A percentile compares a stretch with the other conserved stretches of the same genome.
Conservation (phyloP, 2,329 filamentous ascomycete genomes). For the Paracorniculantispora psalliotae region DNA sequence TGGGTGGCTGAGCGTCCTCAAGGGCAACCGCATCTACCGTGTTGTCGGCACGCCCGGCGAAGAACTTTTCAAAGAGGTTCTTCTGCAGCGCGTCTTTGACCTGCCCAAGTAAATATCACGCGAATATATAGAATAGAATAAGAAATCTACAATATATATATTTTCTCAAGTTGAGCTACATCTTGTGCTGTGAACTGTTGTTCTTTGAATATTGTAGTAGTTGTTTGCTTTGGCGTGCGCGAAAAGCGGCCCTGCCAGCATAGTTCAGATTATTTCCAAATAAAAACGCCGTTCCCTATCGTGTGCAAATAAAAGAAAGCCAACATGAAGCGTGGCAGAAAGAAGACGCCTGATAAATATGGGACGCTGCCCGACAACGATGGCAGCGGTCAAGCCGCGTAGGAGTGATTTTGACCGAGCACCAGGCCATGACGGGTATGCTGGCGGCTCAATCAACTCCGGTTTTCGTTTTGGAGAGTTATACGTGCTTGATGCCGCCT, state of each 20-base stretch:
- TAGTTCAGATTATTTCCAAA: not conserved
- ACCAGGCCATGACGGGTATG: not conserved
- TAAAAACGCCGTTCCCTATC: slow-evolving; percentile 7
- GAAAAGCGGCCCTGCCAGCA: not conserved
- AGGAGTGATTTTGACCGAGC: not conserved
- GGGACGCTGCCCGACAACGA: not conserved
- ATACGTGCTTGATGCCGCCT: slow-evolving; percentile 75
- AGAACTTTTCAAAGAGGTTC: slow-evolving; percentile 58
- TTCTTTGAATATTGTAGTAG: not conserved
- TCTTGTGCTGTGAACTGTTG: not conserved
- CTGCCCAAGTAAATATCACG: slow-evolving; percentile 17
- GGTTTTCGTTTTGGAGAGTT: slow-evolving; percentile 12
- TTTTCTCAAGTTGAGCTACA: not conserved
- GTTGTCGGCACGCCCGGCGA: slow-evolving; percentile 66
- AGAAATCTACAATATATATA: not conserved
- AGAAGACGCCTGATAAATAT: not conserved
- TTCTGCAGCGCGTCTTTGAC: slow-evolving; percentile 63
- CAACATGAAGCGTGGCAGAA: not conserved
- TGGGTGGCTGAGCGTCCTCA: slow-evolving; percentile 68
- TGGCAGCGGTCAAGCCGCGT: not conserved
- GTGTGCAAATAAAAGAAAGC: not conserved
- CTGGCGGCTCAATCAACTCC: not conserved
- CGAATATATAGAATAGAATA: not conserved
- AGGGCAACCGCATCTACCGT: slow-evolving; percentile 76
- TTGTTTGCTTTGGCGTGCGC: not conserved